These are phyloP conservation scores for Casuarina glauca DNA, from an alignment of 306 rosid species.

Conservation along the genomic window DNA sequence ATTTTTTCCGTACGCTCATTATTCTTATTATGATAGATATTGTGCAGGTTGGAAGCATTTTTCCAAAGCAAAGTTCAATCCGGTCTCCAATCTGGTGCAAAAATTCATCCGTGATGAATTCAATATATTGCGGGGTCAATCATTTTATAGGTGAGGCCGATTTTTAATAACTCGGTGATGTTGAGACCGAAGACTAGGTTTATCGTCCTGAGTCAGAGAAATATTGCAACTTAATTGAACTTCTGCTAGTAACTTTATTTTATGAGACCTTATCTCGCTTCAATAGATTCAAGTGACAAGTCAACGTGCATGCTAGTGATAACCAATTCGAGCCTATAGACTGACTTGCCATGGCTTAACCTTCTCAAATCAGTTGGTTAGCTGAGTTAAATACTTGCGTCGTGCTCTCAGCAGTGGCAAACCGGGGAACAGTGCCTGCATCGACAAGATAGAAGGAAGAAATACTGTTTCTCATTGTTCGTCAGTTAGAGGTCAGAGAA, in stretches of 20 bases:
- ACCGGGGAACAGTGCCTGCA: no score
- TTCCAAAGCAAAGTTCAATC: constrained; percentile 76
- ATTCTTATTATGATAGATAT: neutral
- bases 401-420: no score
- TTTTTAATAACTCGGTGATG: neutral
- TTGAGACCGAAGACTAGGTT: neutral
- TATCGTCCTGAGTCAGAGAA: neutral
- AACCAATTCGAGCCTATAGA: no score
- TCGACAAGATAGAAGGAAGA: no score
- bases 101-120: constrained; percentile 47
- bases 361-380: no score
- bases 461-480: no score
- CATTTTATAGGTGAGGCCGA: neutral
- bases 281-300: no score
- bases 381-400: no score
- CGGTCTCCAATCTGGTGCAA: constrained; percentile 66
- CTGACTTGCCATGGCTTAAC: no score
- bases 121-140: neutral
- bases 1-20: neutral
- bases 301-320: no score
- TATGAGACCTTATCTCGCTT: no score
- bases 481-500: no score
- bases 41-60: constrained; percentile 68
- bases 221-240: neutral
- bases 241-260: neutral